Evolutionary conservation across 352 stramenopile genomes (phyloP), one percentile per base, ranked within the genome.

Genomic region (Globisporangium cederbergense): DNA sequence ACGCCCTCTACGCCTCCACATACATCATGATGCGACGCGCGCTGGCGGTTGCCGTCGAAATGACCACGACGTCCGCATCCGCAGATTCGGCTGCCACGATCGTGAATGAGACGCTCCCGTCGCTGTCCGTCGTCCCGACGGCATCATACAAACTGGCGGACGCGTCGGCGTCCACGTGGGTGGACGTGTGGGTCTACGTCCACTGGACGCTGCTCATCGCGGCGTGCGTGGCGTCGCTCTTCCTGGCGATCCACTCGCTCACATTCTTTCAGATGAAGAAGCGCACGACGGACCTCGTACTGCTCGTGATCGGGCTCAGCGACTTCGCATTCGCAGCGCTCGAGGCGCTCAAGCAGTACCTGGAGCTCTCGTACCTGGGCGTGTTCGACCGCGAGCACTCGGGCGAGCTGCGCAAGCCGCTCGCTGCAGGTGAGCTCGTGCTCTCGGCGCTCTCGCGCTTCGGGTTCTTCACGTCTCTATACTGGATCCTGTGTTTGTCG

Each of bases 391-490:
- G 50, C 51, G 42, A 63, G 3, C 45, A 65, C 14, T 20, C 55
- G 13, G 56, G 64, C 10, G 4, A 57, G 32, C 18, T 28, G 30
- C 18, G 67, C 25, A 40, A 60, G 34, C 45, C 47, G 38, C 45
- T 62, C 70, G 78, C 36, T 1, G n/a, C 57, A 7, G 34, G 50
- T 28, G 68, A 74, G 52, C 40, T 79, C 45, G 40, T 76, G 20
- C 42, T 86, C 32, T 75, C 75, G 34, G 61, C 81, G 40, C 59
- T 88, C n/a, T 69, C 72, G 18, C 82, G 82, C 58, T 84, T 81
- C 60, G 68, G 73, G 58, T 86, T 91, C 68, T 89, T 89, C 75
- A 89, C 87, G 77, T 91, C 82, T 46, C 62, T 91, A 36, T 91
- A 81, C 57, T 91, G 82, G 82, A 75, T 89, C 66, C 62, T 77